Evolutionary conservation across 2,329 filamentous ascomycete species (phyloP), one percentile per base, ranked within the genome.

Genomic region (Hypoxylon rubiginosum): DNA sequence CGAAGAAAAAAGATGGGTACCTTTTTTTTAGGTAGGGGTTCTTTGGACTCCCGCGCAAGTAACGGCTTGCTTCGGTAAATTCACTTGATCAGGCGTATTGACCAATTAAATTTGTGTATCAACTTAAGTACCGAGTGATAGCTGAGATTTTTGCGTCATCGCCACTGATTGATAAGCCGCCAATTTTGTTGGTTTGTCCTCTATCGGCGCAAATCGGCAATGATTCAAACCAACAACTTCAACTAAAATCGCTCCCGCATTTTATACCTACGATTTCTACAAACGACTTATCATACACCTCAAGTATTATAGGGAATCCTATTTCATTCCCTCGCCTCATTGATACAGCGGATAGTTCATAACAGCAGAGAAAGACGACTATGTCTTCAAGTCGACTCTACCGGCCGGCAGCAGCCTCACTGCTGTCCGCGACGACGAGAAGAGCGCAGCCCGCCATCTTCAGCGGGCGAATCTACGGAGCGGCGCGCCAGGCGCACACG

Each of bases 401-500:
- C 34, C 72, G 74, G 60, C 75, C 76, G 8, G 69, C 74, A 51
- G 69, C 69, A 19, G n/a, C n/a, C n/a, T 62, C 66, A 28, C 67
- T 77, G 21, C 66, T 76, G 15, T 69, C 73, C n/a, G 59, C 70
- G n/a, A 62, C 70, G 24, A 60, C 70, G 15, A 73, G 58, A 50
- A 64, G 60, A 41, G 66, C 57, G 3, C 67, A 62, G 45, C 70
- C 69, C 9, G 28, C 56, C 10, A 61, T 61, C 6, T 67, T n/a
- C n/a, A n/a, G 48, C 45, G 64, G 71, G 50, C 71, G 74, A 62
- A 63, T 74, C 56, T 73, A 73, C 64, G 64, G 69, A 56, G 70
- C 72, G n/a, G 72, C 68, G 28, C 75, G 75, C 53, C 72, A 72
- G 58, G 73, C 76, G 9, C 76, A 77, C 54, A 77, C 72, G 36